phyloP scores from a whole-genome alignment of 768 basidiomycete species.

The Trametes cingulata region DNA sequence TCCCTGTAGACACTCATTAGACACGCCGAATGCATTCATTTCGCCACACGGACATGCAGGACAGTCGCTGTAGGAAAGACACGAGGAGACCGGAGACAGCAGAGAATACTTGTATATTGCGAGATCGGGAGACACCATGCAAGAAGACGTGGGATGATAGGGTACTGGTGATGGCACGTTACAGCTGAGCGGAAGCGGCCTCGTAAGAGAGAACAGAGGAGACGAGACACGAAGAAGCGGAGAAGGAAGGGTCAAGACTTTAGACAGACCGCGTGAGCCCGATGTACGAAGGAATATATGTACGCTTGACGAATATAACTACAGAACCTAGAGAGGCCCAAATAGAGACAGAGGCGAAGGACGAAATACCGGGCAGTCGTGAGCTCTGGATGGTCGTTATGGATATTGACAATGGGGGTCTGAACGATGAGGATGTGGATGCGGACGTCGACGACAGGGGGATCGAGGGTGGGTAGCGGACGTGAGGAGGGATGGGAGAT shows the following conservation, averaged over 20 bases:
- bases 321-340: slow-evolving; percentile 17
- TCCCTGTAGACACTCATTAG: background rate
- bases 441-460: background rate
- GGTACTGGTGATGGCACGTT: background rate
- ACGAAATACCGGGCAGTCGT: background rate
- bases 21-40: background rate
- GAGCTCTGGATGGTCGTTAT: background rate
- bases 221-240: background rate
- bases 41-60: background rate
- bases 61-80: background rate
- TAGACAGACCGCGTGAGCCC: background rate
- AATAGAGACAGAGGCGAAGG: background rate
- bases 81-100: background rate
- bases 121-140: slow-evolving; percentile 10
- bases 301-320: slow-evolving; percentile 18
- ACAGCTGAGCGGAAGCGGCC: background rate
- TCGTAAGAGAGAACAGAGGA: too few species aligned
- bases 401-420: background rate
- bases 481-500: background rate
- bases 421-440: background rate
- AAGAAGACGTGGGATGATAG: slow-evolving; percentile 13
- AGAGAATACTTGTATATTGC: slow-evolving; percentile 10
- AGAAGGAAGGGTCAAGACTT: slow-evolving; percentile 1
- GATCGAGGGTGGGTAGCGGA: background rate
- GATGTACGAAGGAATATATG: slow-evolving; percentile 20